Evolutionary conservation across 78 protist genomes (phyloP).

Genomic region (Speleostelium caveatum): DNA sequence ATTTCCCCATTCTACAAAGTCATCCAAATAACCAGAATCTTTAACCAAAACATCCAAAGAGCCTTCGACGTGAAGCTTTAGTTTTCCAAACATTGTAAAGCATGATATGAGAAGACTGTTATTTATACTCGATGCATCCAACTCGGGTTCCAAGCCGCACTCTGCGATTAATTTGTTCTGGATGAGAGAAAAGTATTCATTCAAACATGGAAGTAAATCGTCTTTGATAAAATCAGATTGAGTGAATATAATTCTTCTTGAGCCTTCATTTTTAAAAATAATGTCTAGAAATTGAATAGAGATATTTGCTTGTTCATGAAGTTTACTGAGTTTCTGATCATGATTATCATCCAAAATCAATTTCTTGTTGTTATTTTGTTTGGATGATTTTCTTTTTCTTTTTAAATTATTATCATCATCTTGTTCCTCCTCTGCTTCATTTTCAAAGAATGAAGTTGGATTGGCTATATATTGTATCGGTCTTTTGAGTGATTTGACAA

Average conservation of each 20-base stretch:
- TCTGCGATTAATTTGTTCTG: neutral
- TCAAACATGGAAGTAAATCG: neutral
- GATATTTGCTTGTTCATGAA: constrained; percentile 12
- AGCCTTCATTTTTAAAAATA: constrained; percentile 13
- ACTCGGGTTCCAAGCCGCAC: neutral
- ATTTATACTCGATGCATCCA: neutral
- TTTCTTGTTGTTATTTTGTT: neutral
- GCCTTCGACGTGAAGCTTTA: constrained; percentile 38
- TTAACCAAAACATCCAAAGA: neutral
- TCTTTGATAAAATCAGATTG: neutral
- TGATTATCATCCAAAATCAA: neutral
- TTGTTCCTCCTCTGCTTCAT: constrained; percentile 11
- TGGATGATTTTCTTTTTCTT: neutral
- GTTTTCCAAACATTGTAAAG: constrained; percentile 22
- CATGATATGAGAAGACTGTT: neutral
- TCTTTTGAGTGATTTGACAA: constrained; percentile 2
- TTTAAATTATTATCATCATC: neutral
- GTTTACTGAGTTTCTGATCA: neutral
- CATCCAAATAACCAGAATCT: constrained; percentile 22
- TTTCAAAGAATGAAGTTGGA: neutral
- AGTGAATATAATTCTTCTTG: constrained; percentile 4
- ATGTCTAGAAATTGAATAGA: constrained; percentile 28
- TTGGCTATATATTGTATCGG: neutral
- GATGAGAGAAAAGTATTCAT: constrained; percentile 4
- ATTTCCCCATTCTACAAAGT: constrained; percentile 19